A percentile compares a stretch with the other conserved stretches of the same genome.
Evolutionary conservation across 2,329 filamentous ascomycete species (phyloP).

Genomic region (Ascochyta koolunga): DNA sequence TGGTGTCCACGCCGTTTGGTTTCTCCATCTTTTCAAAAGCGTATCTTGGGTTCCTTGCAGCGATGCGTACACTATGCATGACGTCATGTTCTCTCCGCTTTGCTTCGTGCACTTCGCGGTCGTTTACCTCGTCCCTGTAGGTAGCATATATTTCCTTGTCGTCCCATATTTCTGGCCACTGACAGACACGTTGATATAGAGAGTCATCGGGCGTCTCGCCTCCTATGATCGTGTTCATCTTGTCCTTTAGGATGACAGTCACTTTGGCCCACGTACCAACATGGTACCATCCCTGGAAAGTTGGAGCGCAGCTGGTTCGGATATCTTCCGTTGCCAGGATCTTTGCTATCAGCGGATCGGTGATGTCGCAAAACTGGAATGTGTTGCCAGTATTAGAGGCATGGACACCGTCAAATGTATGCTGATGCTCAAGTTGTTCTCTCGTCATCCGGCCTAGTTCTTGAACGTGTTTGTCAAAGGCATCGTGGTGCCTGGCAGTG

Average conservation of each 20-base stretch:
- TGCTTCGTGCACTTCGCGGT: slow-evolving; percentile 29
- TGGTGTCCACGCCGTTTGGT: background rate
- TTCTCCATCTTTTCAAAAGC: slow-evolving; percentile 42
- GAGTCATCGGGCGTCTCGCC: slow-evolving; percentile 41
- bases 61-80: slow-evolving; percentile 41
- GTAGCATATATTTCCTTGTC: slow-evolving; percentile 37
- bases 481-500: slow-evolving; percentile 31
- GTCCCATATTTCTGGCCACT: slow-evolving; percentile 44
- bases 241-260: slow-evolving; percentile 86
- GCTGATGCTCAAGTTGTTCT: slow-evolving; percentile 48
- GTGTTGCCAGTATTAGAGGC: slow-evolving; percentile 83
- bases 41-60: slow-evolving; percentile 42
- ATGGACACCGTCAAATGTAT: slow-evolving; percentile 81
- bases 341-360: slow-evolving; percentile 72
- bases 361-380: slow-evolving; percentile 94
- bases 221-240: slow-evolving; percentile 61
- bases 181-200: slow-evolving; percentile 38
- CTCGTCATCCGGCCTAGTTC: slow-evolving; percentile 30
- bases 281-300: slow-evolving; percentile 79
- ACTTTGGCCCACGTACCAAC: slow-evolving; percentile 82
- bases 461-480: slow-evolving; percentile 35
- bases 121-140: slow-evolving; percentile 37
- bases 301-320: slow-evolving; percentile 51
- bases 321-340: slow-evolving; percentile 69
- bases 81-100: slow-evolving; percentile 39